Evolutionary conservation across 2,329 filamentous ascomycete species (phyloP).

Genomic region (Ophiostoma novo-ulmi): DNA sequence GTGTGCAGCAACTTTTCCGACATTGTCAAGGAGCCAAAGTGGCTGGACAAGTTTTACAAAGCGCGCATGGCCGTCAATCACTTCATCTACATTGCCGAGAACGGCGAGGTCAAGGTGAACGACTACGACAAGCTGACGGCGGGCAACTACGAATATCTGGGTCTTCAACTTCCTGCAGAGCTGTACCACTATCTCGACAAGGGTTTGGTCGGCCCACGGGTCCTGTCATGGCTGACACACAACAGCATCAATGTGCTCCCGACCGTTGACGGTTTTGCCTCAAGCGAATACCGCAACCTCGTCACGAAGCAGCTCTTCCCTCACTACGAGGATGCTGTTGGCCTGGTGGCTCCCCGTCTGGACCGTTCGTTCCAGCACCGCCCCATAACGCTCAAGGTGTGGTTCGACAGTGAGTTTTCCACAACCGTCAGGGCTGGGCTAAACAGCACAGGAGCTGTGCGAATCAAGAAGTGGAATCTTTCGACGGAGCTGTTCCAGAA

Average conservation of each 20-base stretch:
- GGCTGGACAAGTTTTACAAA: conserved; percentile 80
- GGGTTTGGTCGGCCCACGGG: conserved; percentile 71
- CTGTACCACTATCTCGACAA: conserved; percentile 84
- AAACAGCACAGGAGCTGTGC: conserved; percentile 41
- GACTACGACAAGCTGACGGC: conserved; percentile 68
- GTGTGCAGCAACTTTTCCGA: conserved; percentile 77
- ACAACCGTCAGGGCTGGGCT: conserved; percentile 61
- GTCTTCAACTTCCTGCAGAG: conserved; percentile 83
- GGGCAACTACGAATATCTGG: conserved; percentile 85
- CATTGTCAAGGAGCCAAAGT: conserved; percentile 68
- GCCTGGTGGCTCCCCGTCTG: conserved; percentile 71
- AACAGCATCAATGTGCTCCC: conserved; percentile 72
- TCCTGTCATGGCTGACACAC: conserved; percentile 77
- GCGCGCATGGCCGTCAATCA: conserved; percentile 82
- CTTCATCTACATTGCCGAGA: conserved; percentile 71
- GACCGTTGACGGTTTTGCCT: conserved; percentile 78
- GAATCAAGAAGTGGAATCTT: conserved; percentile 63
- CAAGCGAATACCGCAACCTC: conserved; percentile 73
- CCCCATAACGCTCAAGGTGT: conserved; percentile 70
- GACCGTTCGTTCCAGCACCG: conserved; percentile 80
- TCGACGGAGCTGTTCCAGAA: conserved; percentile 52
- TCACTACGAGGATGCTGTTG: conserved; percentile 69
- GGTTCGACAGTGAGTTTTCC: conserved; percentile 70
- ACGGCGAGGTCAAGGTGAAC: conserved; percentile 71
- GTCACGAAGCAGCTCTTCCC: conserved; percentile 69